Evolutionary conservation across 108 stramenopile species (phyloP).

Genomic region (Seminavis robusta): DNA sequence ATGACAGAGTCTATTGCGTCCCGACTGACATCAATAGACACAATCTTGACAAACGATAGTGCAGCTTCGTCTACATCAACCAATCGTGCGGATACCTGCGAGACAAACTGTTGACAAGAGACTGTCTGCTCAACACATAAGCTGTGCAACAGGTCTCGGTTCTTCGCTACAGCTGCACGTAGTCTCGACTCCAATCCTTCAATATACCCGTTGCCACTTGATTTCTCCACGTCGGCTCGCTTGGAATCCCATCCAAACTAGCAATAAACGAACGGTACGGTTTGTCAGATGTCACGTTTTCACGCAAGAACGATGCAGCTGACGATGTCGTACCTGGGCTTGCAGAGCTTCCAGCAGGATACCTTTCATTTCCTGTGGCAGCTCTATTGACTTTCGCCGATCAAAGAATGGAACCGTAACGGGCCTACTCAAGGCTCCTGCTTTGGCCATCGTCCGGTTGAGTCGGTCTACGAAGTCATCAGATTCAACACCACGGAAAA

Average conservation of each 20-base stretch:
- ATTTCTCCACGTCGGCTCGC: constrained; percentile 3
- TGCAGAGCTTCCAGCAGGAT: constrained; percentile 51
- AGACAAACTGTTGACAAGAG: no score
- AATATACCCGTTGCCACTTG: constrained; percentile 19
- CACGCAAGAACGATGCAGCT: background rate
- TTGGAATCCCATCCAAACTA: constrained; percentile 16
- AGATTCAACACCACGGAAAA: constrained; percentile 59
- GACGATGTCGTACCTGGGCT: constrained; percentile 24
- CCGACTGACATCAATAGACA: constrained; percentile 11
- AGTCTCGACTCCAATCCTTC: constrained; percentile 9
- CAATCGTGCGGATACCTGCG: no score
- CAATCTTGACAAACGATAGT: constrained; percentile 24
- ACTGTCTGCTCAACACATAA: no score
- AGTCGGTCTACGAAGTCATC: constrained; percentile 34
- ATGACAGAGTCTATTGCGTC: background rate
- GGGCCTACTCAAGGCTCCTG: constrained; percentile 13
- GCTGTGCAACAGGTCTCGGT: no score
- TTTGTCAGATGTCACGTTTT: background rate
- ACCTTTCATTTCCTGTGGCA: constrained; percentile 55
- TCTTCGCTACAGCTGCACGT: constrained; percentile 54
- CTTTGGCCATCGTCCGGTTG: constrained; percentile 4
- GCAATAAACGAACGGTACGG: background rate
- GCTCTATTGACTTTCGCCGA: background rate
- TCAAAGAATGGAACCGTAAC: constrained; percentile 62
- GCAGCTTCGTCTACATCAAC: constrained; percentile 32